phyloP scores from a whole-genome alignment of 495 filamentous ascomycete species.

The Podospora pseudoanserina region DNA sequence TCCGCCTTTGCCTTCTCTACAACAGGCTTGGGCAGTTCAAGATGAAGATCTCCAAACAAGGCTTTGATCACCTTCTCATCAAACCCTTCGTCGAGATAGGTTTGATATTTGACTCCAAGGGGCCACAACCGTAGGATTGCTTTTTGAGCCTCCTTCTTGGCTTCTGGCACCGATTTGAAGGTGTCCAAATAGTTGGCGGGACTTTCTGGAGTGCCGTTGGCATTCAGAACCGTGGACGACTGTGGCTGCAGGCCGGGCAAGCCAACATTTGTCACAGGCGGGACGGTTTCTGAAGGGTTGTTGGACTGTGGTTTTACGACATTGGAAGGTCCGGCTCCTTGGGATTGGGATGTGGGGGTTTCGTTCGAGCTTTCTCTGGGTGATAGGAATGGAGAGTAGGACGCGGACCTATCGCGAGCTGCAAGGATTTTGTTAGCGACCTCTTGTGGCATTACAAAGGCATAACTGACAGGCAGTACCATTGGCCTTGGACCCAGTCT shows the following conservation, averaged over 20 bases:
- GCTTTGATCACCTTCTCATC: conserved; percentile 56
- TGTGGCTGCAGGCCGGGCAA: conserved; percentile 10
- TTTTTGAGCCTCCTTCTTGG: conserved; percentile 63
- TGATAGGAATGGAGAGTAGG: conserved; percentile 52
- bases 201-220: background rate
- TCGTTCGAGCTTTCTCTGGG: conserved; percentile 22
- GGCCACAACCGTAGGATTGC: conserved; percentile 63
- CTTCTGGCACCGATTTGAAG: conserved; percentile 41
- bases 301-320: background rate
- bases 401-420: conserved; percentile 44
- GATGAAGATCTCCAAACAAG: conserved; percentile 63
- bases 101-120: conserved; percentile 61
- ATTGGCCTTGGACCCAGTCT: conserved; percentile 7
- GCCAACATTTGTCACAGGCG: background rate
- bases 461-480: background rate
- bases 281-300: background rate
- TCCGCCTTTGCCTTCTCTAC: background rate
- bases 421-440: conserved; percentile 17
- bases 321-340: conserved; percentile 9
- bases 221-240: background rate
- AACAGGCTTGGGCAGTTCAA: conserved; percentile 42
- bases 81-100: conserved; percentile 70
- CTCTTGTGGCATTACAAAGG: background rate
- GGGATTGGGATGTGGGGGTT: background rate
- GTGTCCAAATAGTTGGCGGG: conserved; percentile 2